Base-by-base conservation (phyloP, 1,284 basidiomycete species). In the Leccinum fallax region DNA sequence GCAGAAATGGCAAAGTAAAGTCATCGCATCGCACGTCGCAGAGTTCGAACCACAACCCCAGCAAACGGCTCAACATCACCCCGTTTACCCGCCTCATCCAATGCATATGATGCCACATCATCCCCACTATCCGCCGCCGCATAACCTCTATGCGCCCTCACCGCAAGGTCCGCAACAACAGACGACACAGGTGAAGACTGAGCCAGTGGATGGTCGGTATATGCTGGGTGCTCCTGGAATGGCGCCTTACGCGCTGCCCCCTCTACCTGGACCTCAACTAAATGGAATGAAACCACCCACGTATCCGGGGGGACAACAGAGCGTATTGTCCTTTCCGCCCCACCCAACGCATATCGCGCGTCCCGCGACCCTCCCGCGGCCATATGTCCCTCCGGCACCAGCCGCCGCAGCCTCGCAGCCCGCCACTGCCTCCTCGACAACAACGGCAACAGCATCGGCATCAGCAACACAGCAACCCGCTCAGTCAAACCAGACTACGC, bases 1-100 rank as follows among this genome's bases (percentile, higher is more conserved):
- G 48, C 73, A 97, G 91, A 94, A 93, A 88, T 98, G 96, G 96
- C 92, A 98, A 76, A 84, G 83, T 71, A 97, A 97, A 77, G 88
- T 98, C 43, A 85, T 97, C 34, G 90, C 90, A 13, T 96, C 95
- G 1, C 89, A 93, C 69, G 96, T 97, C 16, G 96, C 96, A 62
- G 94, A 98, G 68, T 98, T 98, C 73, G 92, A 94, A 68, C 77
- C 85, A 0, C 83, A 84, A 26, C 74, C 77, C 4, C 79, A 74
- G 40, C 79, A 76, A 26, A 76, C 76, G 57, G 76, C 78, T 24
- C 75, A 72, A 36, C 80, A 80, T 60, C 87, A 84, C 64, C 80
- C 82, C 62, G 69, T 79, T 30, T 85, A 85, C 64, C 79, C 80
- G 5, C 75, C 83, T 4, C 85, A 85, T 68, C 75, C 83, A 5